Base-by-base conservation (phyloP, 2,329 filamentous ascomycete species). In the Alternaria brassicicola region DNA sequence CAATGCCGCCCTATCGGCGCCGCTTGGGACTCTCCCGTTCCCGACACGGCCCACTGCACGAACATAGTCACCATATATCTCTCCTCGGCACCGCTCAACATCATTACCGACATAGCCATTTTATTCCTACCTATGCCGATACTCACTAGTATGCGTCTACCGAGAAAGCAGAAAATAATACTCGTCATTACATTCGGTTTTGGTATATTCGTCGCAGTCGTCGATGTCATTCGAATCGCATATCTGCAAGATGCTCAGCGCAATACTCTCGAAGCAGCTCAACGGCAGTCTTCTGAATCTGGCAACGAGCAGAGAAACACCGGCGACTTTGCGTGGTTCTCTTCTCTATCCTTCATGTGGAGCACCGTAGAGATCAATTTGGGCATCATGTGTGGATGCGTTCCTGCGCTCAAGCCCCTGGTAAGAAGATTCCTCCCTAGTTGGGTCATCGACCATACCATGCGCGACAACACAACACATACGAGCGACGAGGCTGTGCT, bases 341-440 rank as follows among this genome's bases (percentile, higher is more conserved):
- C 91, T 0, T 92, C 91, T 0, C 79, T 93, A 5, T 91, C 92
- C 0, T 89, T 96, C 72, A 94, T 97, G 91, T 98, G 93, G 94
- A 94, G 91, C 15, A 90, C 89, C 12, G 88, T 97, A 52, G 93
- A 97, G 76, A 92, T 97, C 71, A 95, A 96, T 65, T 83, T 96
- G 1, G 93, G 92, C 17, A 93, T 97, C 67, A 89, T 93, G 63
- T 96, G 92, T 72, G 93, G 90, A 39, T 97, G 93, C 69, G 90
- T 97, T n/a, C 94, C 94, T 8, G 94, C 90, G 0, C 80, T 97
- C 61, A 97, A 97, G 74, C 93, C 94, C 1, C 81, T 98, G 6
- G 88, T 94, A 54, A 86, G 91, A 38, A 80, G 84, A 10, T 82
- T 88, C 55, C 66, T 87, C 31, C 86, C 86, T 5, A 80, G 80